Evolutionary conservation across 2,329 filamentous ascomycete species (phyloP).

Genomic region (Hortaea werneckii): DNA sequence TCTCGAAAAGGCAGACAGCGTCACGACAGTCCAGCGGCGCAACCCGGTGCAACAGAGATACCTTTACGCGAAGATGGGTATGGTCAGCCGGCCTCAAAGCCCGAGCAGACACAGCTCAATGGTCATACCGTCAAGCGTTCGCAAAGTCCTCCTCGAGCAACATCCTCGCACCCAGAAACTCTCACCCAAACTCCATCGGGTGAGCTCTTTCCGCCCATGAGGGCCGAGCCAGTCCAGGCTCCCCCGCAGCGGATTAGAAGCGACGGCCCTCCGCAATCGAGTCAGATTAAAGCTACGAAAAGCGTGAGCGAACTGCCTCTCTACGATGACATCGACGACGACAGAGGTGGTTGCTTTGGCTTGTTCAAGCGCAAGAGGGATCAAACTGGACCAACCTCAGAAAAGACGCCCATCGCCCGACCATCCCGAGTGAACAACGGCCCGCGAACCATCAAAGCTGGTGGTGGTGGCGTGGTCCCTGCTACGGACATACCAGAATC

Average conservation of each 20-base stretch:
- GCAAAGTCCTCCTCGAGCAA: too few species aligned
- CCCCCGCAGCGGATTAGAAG: conserved; percentile 1
- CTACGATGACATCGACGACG: conserved; percentile 13
- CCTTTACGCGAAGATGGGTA: not conserved
- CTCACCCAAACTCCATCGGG: conserved; percentile 7
- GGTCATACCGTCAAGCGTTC: too few species aligned
- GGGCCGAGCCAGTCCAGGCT: conserved; percentile 9
- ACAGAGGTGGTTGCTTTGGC: conserved; percentile 21
- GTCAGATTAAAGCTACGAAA: conserved; percentile 23
- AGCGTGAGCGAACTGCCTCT: conserved; percentile 15
- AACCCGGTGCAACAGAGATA: conserved; percentile 1
- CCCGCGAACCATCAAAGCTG: conserved; percentile 30
- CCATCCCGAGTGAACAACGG: conserved; percentile 13
- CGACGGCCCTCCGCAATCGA: conserved; percentile 21
- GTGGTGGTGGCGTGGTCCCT: conserved; percentile 39
- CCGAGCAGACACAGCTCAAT: not conserved
- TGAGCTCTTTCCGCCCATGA: conserved; percentile 22
- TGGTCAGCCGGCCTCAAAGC: not conserved
- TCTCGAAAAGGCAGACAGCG: conserved; percentile 3
- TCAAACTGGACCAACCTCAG: conserved; percentile 6
- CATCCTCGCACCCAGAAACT: conserved; percentile 11
- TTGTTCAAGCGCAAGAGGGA: conserved; percentile 25
- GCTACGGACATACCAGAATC: conserved; percentile 68
- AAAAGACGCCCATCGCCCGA: conserved; percentile 12
- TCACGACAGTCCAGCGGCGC: not conserved